Conservation (phyloP, 2,329 filamentous ascomycete genomes). For the Trichoderma sp. region DNA sequence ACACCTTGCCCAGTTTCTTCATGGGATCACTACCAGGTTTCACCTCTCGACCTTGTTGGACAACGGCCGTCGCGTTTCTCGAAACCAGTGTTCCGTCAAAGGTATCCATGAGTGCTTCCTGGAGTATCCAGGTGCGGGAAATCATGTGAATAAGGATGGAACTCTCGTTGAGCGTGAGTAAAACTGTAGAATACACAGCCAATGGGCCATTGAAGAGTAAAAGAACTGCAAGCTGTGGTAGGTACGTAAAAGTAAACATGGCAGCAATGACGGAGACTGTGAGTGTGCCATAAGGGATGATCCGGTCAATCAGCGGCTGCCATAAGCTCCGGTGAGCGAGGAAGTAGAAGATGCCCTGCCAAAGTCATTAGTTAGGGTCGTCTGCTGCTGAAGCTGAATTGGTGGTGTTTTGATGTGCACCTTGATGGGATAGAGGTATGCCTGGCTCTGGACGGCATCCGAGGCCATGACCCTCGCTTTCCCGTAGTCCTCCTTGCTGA, state of each 20-base stretch:
- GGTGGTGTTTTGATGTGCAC: slow-evolving; percentile 31
- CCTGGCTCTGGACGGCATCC: slow-evolving; percentile 70
- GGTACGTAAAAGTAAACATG: slow-evolving; percentile 88
- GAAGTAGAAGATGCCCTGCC: slow-evolving; percentile 62
- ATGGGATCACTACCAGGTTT: slow-evolving; percentile 60
- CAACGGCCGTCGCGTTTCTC: slow-evolving; percentile 55
- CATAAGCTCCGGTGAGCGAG: slow-evolving; percentile 54
- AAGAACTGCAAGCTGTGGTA: slow-evolving; percentile 79
- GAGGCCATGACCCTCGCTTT: slow-evolving; percentile 62
- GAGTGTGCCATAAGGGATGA: slow-evolving; percentile 64
- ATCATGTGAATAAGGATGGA: slow-evolving; percentile 56
- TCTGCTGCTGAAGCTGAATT: neutral
- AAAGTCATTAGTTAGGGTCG: neutral
- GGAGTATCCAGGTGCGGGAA: slow-evolving; percentile 70
- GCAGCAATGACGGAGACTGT: slow-evolving; percentile 68
- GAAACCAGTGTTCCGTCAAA: slow-evolving; percentile 73
- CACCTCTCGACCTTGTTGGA: slow-evolving; percentile 72
- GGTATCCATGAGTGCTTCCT: slow-evolving; percentile 80
- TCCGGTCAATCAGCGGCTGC: slow-evolving; percentile 56
- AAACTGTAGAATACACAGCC: slow-evolving; percentile 68
- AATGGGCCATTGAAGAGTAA: slow-evolving; percentile 82
- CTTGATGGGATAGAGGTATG: slow-evolving; percentile 85
- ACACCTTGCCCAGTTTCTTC: slow-evolving; percentile 53
- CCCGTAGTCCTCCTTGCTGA: slow-evolving; percentile 67
- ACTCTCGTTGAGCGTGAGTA: slow-evolving; percentile 65